Evolutionary conservation across 2,329 filamentous ascomycete genomes (phyloP).

Genomic region (Penicillium brasilianum): DNA sequence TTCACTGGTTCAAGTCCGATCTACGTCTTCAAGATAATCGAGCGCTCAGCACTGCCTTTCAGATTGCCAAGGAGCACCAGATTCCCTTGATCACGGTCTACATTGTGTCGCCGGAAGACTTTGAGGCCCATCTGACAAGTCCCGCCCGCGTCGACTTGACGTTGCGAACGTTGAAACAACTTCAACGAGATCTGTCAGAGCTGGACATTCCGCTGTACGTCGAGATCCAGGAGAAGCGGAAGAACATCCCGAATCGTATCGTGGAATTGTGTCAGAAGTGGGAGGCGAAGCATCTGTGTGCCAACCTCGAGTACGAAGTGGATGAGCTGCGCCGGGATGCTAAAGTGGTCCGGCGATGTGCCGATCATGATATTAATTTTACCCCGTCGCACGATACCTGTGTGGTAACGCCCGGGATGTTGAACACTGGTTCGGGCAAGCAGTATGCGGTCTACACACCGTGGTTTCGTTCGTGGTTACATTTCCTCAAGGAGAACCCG

Average conservation of each 20-base stretch:
- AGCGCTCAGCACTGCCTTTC: constrained; percentile 68
- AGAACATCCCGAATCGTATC: constrained; percentile 64
- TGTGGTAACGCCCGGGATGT: constrained; percentile 73
- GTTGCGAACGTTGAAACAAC: constrained; percentile 69
- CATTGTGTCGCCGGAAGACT: constrained; percentile 81
- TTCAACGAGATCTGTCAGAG: constrained; percentile 69
- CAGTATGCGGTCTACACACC: constrained; percentile 86
- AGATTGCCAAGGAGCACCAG: constrained; percentile 68
- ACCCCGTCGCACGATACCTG: constrained; percentile 81
- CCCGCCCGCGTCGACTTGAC: constrained; percentile 80
- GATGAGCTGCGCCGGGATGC: constrained; percentile 84
- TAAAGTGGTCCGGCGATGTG: constrained; percentile 64
- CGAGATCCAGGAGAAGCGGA: constrained; percentile 71
- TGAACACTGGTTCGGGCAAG: constrained; percentile 70
- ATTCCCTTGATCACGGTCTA: constrained; percentile 78
- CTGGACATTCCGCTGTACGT: constrained; percentile 79
- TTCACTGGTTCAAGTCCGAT: constrained; percentile 93
- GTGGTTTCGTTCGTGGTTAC: constrained; percentile 79
- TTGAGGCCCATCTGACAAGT: constrained; percentile 76
- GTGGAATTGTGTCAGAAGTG: constrained; percentile 70
- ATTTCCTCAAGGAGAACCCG: constrained; percentile 71
- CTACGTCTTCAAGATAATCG: constrained; percentile 76
- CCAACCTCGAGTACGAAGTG: constrained; percentile 90
- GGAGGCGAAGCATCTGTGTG: constrained; percentile 75
- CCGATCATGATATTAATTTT: constrained; percentile 69